Evolutionary conservation across 768 basidiomycete species (phyloP), one percentile per base, ranked within the genome.

Genomic region (Lentinula sp.): DNA sequence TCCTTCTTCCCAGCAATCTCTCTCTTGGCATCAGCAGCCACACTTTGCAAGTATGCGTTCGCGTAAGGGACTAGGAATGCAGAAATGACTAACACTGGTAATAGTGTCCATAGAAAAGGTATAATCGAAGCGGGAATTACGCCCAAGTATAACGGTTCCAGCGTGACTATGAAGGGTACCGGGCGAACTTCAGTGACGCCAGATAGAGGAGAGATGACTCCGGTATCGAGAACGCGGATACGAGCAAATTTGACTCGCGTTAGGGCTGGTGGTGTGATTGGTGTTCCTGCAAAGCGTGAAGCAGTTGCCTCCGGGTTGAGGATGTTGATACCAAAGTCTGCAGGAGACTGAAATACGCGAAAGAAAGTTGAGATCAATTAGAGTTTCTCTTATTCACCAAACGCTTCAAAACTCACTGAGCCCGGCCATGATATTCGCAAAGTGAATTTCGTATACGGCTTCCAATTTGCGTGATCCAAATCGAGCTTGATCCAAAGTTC

Each of bases 61-160:
- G 39, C 37, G 10, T 52, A 32, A 43, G 59, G 59, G n/a, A 42
- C 50, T 0, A 40, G 15, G 5, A 52, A 9, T 9, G n/a, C 18
- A 9, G 48, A 40, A 23, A 42, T 18, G 5, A 28, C 10, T 31
- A 60, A 0, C 3, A 37, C 21, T 15, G 59, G 59, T 15, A 52
- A 13, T 15, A 52, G 28, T 6, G 42, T 16, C 59, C 32, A 50
- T 50, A 50, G 15, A 7, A 52, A 42, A n/a, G 59, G 50, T 51
- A 52, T 13, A 2, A 87, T 68, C 0, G 85, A 80, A 16, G 76
- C 75, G 8, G 88, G 88, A 32, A 90, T 68, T 23, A 85, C 70
- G 15, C 84, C 85, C n/a, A 84, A 66, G 59, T 81, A 76, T 1
- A 84, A 70, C 31, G 84, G 88, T 65, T 90, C 88, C 48, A 89